A percentile compares a stretch with the other conserved stretches of the same genome.
Evolutionary conservation across 2,329 filamentous ascomycete genomes (phyloP).

Genomic region (Monilinia fructicola): DNA sequence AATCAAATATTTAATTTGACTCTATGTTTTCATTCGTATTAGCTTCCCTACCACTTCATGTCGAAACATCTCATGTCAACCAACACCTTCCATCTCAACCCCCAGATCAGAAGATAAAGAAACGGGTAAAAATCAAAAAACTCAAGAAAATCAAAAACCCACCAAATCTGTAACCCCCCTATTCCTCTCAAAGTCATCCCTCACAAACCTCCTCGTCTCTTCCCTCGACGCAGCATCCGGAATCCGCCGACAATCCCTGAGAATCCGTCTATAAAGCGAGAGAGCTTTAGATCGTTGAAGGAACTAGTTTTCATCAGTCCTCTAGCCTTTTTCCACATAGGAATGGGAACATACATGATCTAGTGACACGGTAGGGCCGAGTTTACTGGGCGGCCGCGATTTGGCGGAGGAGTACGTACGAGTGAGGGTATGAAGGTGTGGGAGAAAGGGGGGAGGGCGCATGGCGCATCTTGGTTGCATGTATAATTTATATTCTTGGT

Average conservation of each 20-base stretch:
- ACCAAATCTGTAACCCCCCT: constrained; percentile 57
- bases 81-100: neutral
- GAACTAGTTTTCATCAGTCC: constrained; percentile 45
- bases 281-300: constrained; percentile 56
- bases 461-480: constrained; percentile 11
- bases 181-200: constrained; percentile 62
- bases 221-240: constrained; percentile 50
- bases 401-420: constrained; percentile 19
- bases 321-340: neutral
- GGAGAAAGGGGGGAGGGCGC: neutral
- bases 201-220: constrained; percentile 58
- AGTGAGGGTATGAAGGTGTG: neutral
- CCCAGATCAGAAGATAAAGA: neutral
- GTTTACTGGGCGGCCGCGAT: constrained; percentile 37
- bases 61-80: neutral
- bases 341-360: constrained; percentile 52
- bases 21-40: constrained; percentile 42
- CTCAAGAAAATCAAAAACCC: constrained; percentile 35
- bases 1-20: constrained; percentile 61
- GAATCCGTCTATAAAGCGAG: constrained; percentile 57
- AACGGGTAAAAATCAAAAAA: too few species aligned
- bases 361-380: constrained; percentile 52
- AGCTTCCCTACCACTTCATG: neutral
- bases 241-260: constrained; percentile 56
- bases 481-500: neutral